phyloP scores from a whole-genome alignment of 306 rosid species.

The Geum urbanum region DNA sequence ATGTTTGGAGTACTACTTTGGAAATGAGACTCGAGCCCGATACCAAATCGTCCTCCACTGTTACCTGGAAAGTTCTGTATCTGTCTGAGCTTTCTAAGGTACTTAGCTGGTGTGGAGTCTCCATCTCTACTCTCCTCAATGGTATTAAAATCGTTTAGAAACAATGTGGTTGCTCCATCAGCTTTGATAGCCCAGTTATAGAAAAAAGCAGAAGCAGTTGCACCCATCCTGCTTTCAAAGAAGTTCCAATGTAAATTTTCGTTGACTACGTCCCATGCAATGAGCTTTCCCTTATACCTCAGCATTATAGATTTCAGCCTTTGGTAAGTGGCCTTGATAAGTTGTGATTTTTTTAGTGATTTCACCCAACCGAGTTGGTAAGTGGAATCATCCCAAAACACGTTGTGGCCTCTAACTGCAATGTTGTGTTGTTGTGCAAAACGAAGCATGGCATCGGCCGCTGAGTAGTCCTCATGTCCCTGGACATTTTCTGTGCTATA shows the following conservation, averaged over 20 bases:
- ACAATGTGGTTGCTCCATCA: conserved; percentile 44
- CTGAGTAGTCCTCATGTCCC: conserved; percentile 39
- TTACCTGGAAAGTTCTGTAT: conserved; percentile 35
- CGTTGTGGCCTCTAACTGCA: conserved; percentile 62
- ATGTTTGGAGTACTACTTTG: conserved; percentile 33
- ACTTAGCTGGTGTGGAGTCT: conserved; percentile 34
- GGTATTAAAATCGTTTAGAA: conserved; percentile 63
- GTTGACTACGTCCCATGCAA: conserved; percentile 77
- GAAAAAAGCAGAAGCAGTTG: conserved; percentile 23
- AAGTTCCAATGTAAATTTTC: conserved; percentile 57
- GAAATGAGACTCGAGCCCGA: conserved; percentile 72
- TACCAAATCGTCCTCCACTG: conserved; percentile 27
- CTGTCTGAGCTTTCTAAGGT: conserved; percentile 43
- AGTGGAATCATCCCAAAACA: conserved; percentile 57
- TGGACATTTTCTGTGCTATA: conserved; percentile 37
- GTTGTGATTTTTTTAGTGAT: conserved; percentile 33
- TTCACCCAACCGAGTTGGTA: conserved; percentile 50
- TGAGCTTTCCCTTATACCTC: conserved; percentile 48
- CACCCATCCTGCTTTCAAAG: conserved; percentile 47
- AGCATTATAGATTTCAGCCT: conserved; percentile 47
- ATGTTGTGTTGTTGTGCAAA: conserved; percentile 40
- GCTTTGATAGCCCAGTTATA: conserved; percentile 37
- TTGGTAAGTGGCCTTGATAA: conserved; percentile 25
- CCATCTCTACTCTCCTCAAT: conserved; percentile 50
- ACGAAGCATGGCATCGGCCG: conserved; percentile 48